Conservation (phyloP, 306 rosid species). For the Acmispon strigosus region DNA sequence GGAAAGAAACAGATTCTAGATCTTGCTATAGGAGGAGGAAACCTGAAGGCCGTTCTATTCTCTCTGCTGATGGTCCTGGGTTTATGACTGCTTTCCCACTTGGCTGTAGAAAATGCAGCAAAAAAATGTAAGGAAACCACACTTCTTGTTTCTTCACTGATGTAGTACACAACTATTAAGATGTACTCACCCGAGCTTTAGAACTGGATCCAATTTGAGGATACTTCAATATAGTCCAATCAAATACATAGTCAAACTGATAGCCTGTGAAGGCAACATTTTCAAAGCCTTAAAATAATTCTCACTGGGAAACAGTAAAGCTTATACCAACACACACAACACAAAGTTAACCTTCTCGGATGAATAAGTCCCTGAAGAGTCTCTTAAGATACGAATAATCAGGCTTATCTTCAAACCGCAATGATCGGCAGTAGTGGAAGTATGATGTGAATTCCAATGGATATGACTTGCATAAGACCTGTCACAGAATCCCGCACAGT, state of each 20-base stretch:
- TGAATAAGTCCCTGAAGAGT: constrained; percentile 92
- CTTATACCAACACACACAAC: not conserved
- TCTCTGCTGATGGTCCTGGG: constrained; percentile 64
- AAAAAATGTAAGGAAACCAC: constrained; percentile 4
- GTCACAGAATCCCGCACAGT: constrained; percentile 12
- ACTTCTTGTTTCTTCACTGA: constrained; percentile 1
- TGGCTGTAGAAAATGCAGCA: constrained; percentile 42
- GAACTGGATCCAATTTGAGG: constrained; percentile 96
- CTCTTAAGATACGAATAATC: constrained; percentile 92
- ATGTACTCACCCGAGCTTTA: constrained; percentile 62
- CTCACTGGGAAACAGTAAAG: not conserved
- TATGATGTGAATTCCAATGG: constrained; percentile 86
- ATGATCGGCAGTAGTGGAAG: constrained; percentile 86
- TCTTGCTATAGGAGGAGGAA: constrained; percentile 8
- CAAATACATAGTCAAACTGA: constrained; percentile 96
- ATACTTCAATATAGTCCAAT: constrained; percentile 92
- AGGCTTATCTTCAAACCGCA: constrained; percentile 97
- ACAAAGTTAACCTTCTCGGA: constrained; percentile 73
- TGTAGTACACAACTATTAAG: constrained; percentile 11
- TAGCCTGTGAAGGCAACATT: constrained; percentile 52
- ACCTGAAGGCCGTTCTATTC: constrained; percentile 80
- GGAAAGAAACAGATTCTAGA: constrained; percentile 15
- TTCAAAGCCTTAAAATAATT: constrained; percentile 4
- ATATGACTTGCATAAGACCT: constrained; percentile 85
- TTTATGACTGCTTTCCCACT: constrained; percentile 62